Evolutionary conservation across 495 filamentous ascomycete genomes (phyloP), one percentile per base, ranked within the genome.

Genomic region (Hypoxylon fuscum): DNA sequence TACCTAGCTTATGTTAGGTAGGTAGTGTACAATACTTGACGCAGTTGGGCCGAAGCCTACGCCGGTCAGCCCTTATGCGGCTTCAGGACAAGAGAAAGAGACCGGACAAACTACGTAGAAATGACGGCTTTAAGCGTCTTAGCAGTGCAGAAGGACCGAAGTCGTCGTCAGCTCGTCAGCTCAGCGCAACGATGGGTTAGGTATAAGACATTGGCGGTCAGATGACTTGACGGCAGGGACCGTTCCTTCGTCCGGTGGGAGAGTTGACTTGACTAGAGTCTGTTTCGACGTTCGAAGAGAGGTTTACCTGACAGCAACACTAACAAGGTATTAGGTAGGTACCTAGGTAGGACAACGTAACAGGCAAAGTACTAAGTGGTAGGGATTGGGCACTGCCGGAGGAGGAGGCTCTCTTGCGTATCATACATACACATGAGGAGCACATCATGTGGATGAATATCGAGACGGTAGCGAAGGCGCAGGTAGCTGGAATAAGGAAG

Each of bases 361-460:
- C 25, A 27, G 25, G 25, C 25, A 27, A 27, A 27, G 25, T 27
- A 8, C 8, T 27, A 27, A 3, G 25, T 8, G 3, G 52, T 55
- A 56, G 59, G 46, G 59, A 40, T 45, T 27, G 25, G 25, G 25
- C 3, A 27, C 4, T 27, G 25, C 25, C 25, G 18, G 1, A 42
- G 18, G 17, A 20, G 38, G 54, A 58, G 47, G 41, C 54, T 59
- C 49, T 42, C 14, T 44, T 34, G 50, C 32, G 55, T 47, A 55
- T 56, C 51, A 56, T 60, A 65, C 31, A 12, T 38, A 27, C 62
- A 60, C 56, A 60, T 66, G 62, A 60, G 56, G 51, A 27, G 31
- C 50, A 40, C 54, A 65, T 65, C 62, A 65, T 66, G 56, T 56
- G 56, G 62, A 47, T 56, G 55, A 55, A 27, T 31, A 41, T 48